Evolutionary conservation across 768 basidiomycete genomes (phyloP), one percentile per base, ranked within the genome.

Genomic region (Mycena epipterygia): DNA sequence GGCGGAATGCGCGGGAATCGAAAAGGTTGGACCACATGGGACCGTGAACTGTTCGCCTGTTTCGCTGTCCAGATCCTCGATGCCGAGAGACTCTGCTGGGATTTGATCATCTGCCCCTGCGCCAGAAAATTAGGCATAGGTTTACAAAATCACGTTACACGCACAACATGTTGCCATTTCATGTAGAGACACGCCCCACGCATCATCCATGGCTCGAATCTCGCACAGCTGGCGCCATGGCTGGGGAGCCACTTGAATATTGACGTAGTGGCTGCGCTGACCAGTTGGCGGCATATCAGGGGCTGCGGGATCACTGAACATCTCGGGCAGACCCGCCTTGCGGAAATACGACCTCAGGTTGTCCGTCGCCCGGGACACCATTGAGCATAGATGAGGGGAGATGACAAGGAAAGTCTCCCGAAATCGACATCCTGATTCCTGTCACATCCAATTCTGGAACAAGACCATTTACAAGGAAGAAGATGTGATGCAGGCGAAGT

Each of bases 41-140:
- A 68, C 60, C 1, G 67, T 63, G 16, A 68, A 68, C 17, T 44
- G 33, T 8, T 68, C 67, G 8, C 61, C 67, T 2, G 60, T 63
- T 17, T 63, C 55, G 19, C 12, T 39, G 23, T 68, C 67, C 21
- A 63, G 9, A 17, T 68, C 67, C 4, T 68, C 60, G 3, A 16
- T 30, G 1, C 53, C 60, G 0, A 68, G 33, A 0, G 67, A 68
- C 23, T 46, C 11, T 11, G 23, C 12, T 21, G 67, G 67, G 7
- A 68, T 37, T 1, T 39, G 25, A 2, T 25, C n/a, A 27, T 63
- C 67, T 5, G 44, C 60, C 67, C 67, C 67, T 68, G 33, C 25
- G 19, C 2, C 41, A 35, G 2, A 57, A 61, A 11, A 1, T 46
- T 17, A 64, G 19, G 11, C 14, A 25, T 12, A 29, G 3, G 14